Evolutionary conservation across 2,329 filamentous ascomycete species (phyloP).

Genomic region (Thielaviopsis populi): DNA sequence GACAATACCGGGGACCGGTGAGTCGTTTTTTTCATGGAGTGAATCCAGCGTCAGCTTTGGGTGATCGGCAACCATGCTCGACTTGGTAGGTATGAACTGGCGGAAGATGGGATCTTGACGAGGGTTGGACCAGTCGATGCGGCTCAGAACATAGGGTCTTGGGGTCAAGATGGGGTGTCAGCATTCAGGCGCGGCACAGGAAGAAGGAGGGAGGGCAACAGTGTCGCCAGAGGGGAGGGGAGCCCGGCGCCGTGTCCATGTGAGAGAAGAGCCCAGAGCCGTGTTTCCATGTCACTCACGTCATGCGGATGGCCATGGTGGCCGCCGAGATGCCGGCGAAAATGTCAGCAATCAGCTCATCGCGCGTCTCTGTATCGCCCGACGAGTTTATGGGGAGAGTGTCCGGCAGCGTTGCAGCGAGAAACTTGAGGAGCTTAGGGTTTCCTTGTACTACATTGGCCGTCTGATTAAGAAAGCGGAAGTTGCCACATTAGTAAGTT

Average conservation of each 20-base stretch:
- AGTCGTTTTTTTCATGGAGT: constrained; percentile 41
- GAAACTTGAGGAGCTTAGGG: constrained; percentile 33
- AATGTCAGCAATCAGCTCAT: constrained; percentile 41
- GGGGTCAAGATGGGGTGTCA: background rate
- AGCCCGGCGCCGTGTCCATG: background rate
- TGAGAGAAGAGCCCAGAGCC: background rate
- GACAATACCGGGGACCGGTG: constrained; percentile 41
- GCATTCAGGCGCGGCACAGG: background rate
- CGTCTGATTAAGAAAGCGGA: constrained; percentile 23
- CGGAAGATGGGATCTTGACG: constrained; percentile 43
- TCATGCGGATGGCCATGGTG: constrained; percentile 46
- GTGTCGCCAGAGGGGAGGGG: background rate
- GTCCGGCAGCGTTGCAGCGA: constrained; percentile 35
- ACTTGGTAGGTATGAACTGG: constrained; percentile 45
- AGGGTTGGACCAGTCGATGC: constrained; percentile 44
- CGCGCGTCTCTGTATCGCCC: constrained; percentile 21
- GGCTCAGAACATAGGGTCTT: constrained; percentile 42
- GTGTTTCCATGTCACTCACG: constrained; percentile 24
- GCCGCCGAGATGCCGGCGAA: constrained; percentile 35
- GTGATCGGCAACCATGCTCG: constrained; percentile 38
- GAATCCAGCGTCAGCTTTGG: constrained; percentile 40
- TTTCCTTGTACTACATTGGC: constrained; percentile 36
- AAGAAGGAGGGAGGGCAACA: background rate
- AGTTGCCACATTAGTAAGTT: background rate
- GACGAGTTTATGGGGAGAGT: constrained; percentile 29